Conservation (phyloP, 2,329 filamentous ascomycete species). For the Colletotrichum liriopes region DNA sequence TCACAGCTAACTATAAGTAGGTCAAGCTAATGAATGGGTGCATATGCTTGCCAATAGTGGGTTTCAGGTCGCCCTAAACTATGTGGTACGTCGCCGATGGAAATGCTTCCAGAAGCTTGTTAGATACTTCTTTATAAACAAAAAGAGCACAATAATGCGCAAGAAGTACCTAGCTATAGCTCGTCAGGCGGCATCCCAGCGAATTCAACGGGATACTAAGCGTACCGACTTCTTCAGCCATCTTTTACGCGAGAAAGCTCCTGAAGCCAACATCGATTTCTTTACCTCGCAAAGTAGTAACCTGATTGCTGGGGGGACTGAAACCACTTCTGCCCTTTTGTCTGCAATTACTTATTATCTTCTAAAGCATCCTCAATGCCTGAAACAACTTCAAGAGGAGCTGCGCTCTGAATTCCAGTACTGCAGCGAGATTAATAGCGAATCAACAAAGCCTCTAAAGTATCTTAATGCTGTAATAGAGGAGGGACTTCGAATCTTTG, state of each 20-base stretch:
- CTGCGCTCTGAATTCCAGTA: background rate
- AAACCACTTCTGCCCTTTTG: constrained; percentile 14
- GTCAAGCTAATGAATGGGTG: constrained; percentile 15
- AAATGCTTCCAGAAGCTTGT: constrained; percentile 4
- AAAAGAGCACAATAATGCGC: constrained; percentile 21
- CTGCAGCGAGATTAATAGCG: background rate
- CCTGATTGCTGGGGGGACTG: constrained; percentile 10
- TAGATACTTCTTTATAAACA: background rate
- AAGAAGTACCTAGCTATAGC: constrained; percentile 1
- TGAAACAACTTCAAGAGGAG: constrained; percentile 12
- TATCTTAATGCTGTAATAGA: constrained; percentile 17
- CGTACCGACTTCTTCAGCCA: constrained; percentile 27
- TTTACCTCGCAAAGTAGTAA: constrained; percentile 8
- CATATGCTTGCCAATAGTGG: constrained; percentile 20
- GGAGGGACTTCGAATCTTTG: constrained; percentile 28
- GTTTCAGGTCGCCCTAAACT: constrained; percentile 12
- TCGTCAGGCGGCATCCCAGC: background rate
- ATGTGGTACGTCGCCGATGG: constrained; percentile 8
- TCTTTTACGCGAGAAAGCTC: constrained; percentile 15
- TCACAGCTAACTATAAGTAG: background rate
- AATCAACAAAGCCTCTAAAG: constrained; percentile 14
- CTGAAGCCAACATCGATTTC: constrained; percentile 21
- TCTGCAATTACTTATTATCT: constrained; percentile 16
- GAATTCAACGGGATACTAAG: constrained; percentile 1
- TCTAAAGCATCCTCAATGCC: background rate